Conservation (phyloP, 2,329 filamentous ascomycete species). For the Penicillium sp. region DNA sequence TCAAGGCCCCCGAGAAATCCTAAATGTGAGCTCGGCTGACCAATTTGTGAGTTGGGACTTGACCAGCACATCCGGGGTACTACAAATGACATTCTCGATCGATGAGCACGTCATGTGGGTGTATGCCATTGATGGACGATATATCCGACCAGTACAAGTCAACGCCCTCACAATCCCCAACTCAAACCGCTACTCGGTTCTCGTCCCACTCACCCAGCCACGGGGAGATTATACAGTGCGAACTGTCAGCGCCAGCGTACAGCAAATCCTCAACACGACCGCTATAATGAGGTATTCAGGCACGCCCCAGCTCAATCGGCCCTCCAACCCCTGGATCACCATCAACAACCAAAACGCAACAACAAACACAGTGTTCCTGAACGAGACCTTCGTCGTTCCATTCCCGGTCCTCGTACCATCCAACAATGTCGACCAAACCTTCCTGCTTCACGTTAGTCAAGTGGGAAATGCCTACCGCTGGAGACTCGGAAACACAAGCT, state of each 20-base stretch:
- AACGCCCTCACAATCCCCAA: conserved; percentile 39
- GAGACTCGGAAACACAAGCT: conserved; percentile 29
- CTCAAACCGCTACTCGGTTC: conserved; percentile 45
- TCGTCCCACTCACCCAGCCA: conserved; percentile 47
- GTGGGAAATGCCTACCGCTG: conserved; percentile 27
- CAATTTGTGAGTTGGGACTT: conserved; percentile 43
- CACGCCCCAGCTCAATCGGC: conserved; percentile 9
- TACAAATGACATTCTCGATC: conserved; percentile 42
- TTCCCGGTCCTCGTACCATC: conserved; percentile 52
- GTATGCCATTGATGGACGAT: conserved; percentile 49
- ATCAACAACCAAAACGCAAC: conserved; percentile 51
- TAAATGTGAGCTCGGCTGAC: conserved; percentile 35
- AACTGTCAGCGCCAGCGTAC: conserved; percentile 49
- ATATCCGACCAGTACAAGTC: conserved; percentile 43
- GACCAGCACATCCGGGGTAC: conserved; percentile 37
- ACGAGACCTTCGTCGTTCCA: conserved; percentile 47
- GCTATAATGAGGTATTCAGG: conserved; percentile 51
- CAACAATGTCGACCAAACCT: conserved; percentile 46
- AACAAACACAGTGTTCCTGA: conserved; percentile 46
- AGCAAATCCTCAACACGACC: conserved; percentile 59
- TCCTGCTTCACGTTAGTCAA: conserved; percentile 25
- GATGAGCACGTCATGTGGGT: conserved; percentile 50
- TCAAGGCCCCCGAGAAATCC: conserved; percentile 26
- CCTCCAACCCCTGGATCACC: conserved; percentile 51
- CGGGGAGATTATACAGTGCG: conserved; percentile 58